Evolutionary conservation across 2,329 filamentous ascomycete genomes (phyloP).

Genomic region (Leptosphaerulina australis): DNA sequence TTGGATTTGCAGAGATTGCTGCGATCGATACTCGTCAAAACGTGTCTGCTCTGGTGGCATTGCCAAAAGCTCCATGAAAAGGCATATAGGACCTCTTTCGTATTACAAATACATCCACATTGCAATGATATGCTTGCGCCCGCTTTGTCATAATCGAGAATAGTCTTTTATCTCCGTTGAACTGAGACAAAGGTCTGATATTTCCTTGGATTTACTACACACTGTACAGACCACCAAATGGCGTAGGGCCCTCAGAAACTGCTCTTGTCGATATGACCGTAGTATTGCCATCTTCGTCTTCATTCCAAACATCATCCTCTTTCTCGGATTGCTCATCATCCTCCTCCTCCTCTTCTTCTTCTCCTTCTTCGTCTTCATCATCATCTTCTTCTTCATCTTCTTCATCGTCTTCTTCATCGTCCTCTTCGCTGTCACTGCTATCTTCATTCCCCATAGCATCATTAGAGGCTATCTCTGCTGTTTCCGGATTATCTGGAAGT

Average conservation of each 20-base stretch:
- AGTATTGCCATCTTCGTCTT: constrained; percentile 26
- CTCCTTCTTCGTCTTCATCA: constrained; percentile 24
- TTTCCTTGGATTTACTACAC: constrained; percentile 9
- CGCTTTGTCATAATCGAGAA: too few species aligned
- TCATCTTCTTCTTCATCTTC: constrained; percentile 27
- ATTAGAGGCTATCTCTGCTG: constrained; percentile 30
- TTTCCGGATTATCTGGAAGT: constrained; percentile 37
- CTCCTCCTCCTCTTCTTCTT: constrained; percentile 21
- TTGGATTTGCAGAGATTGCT: too few species aligned
- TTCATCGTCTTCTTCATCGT: constrained; percentile 24
- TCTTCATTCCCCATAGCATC: constrained; percentile 28
- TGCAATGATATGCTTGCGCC: too few species aligned
- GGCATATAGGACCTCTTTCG: too few species aligned
- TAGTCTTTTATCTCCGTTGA: too few species aligned
- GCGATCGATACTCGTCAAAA: too few species aligned
- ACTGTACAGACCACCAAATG: constrained; percentile 34
- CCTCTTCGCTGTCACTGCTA: constrained; percentile 20
- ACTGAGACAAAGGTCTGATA: neutral
- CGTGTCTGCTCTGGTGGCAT: too few species aligned
- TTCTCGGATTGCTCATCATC: constrained; percentile 23
- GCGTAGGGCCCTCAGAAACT: constrained; percentile 27
- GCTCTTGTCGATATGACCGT: constrained; percentile 20
- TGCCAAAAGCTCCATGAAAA: too few species aligned
- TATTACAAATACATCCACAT: too few species aligned
- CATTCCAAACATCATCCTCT: constrained; percentile 24